Conservation (phyloP, 768 basidiomycete genomes). For the Tricholoma hemisulphureum region DNA sequence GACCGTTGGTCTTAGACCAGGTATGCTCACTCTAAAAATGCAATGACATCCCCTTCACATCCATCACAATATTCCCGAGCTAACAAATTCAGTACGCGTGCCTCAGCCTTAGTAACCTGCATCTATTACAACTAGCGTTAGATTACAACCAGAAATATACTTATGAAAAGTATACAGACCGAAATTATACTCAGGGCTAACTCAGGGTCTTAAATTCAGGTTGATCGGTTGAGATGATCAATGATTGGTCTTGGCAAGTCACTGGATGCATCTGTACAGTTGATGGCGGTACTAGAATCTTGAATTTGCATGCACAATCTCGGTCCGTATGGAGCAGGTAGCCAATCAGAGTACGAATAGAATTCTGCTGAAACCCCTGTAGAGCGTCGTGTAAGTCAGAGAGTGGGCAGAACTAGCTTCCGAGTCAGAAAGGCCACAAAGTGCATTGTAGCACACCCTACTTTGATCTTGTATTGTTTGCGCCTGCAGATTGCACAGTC, state of each 20-base stretch:
- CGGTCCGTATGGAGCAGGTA: no score
- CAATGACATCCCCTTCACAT: no score
- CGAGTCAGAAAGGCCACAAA: background rate
- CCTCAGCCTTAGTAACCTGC: background rate
- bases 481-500: background rate
- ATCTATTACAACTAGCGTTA: no score
- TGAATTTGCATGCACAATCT: no score
- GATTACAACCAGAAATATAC: no score
- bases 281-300: no score
- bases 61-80: no score
- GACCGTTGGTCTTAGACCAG: background rate
- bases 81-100: background rate
- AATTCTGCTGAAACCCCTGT: background rate
- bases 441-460: background rate
- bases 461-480: background rate
- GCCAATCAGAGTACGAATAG: no score
- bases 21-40: no score
- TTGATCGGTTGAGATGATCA: background rate
- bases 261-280: background rate
- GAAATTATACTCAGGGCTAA: no score
- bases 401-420: background rate
- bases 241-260: background rate
- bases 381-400: background rate
- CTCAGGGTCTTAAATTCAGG: no score
- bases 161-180: background rate